Base-by-base conservation (phyloP, 2,329 filamentous ascomycete species). In the Trichoderma polysporum region DNA sequence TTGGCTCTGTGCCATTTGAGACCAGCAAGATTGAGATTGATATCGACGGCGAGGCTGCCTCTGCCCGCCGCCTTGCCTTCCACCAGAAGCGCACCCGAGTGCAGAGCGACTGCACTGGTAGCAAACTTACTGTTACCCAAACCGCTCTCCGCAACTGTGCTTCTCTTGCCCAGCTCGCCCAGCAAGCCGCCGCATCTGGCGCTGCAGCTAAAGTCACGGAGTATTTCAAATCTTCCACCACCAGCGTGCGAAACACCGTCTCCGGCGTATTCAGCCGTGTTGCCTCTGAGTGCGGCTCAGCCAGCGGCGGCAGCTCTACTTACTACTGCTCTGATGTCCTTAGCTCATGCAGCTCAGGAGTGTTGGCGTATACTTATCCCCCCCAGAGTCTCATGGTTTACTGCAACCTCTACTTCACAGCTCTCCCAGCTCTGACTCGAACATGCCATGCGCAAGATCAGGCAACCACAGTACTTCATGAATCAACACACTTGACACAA, bases 371-470 rank as follows among this genome's bases (percentile, higher is more conserved):
- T 75, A 89, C 88, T 0, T 76, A 88, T 4, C 85, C 86, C 0
- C 78, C 80, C 1, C 72, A 71, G 31, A 84, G 83, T 75, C 79
- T 83, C 73, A 85, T 90, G 76, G 85, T 84, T 66, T 89, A 89
- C 79, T 91, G 88, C 77, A 79, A 82, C 15, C 76, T 86, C 22
- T 88, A 84, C 78, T 91, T 88, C 79, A 83, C 73, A 52, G 78
- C 75, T 13, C 80, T 91, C 9, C 80, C 85, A 0, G 79, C 81
- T 1, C 67, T 86, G 33, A 78, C 83, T 9, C 71, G 71, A 9
- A 77, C 74, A 1, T 91, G 89, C 79, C 87, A 90, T 74, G 83
- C 72, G 2, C 88, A 91, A 77, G 89, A 90, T 73, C 86, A 89
- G 78, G 86, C 85, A 2, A 88, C 84, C 12, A 90, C 88, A 15